A percentile compares a stretch with the other conserved stretches of the same genome.
phyloP scores from a whole-genome alignment of 805 yeast genomes.

The Helenozyma baotianmanensis region DNA sequence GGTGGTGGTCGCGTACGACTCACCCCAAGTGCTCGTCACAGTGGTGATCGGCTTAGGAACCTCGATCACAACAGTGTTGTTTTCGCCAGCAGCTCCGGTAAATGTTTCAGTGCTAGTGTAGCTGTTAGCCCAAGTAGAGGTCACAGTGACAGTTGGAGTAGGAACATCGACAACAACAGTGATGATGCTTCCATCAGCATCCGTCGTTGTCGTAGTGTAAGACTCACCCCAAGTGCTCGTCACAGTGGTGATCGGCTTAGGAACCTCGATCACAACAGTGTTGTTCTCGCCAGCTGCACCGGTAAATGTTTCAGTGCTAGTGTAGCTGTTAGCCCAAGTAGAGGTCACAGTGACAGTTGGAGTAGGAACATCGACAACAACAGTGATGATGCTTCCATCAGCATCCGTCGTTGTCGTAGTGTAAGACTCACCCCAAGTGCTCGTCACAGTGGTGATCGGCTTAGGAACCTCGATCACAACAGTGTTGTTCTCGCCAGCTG shows the following conservation, averaged over 20 bases:
- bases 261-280: conserved; percentile 10
- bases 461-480: conserved; percentile 12
- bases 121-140: conserved; percentile 4
- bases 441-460: conserved; percentile 11
- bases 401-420: conserved; percentile 1
- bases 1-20: neutral
- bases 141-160: conserved; percentile 8
- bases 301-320: conserved; percentile 5
- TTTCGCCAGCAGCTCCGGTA: conserved; percentile 4
- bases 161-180: conserved; percentile 12
- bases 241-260: conserved; percentile 4
- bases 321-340: conserved; percentile 2
- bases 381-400: conserved; percentile 5
- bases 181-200: conserved; percentile 5
- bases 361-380: conserved; percentile 1
- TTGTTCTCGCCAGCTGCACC: conserved; percentile 4
- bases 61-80: conserved; percentile 18
- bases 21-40: conserved; percentile 3
- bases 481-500: conserved; percentile 7
- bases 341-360: neutral
- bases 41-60: conserved; percentile 6
- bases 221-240: conserved; percentile 12
- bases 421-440: neutral
- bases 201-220: conserved; percentile 9
- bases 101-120: conserved; percentile 6